Evolutionary conservation across 2,329 filamentous ascomycete species (phyloP).

Genomic region (Penicillium brevicompactum): DNA sequence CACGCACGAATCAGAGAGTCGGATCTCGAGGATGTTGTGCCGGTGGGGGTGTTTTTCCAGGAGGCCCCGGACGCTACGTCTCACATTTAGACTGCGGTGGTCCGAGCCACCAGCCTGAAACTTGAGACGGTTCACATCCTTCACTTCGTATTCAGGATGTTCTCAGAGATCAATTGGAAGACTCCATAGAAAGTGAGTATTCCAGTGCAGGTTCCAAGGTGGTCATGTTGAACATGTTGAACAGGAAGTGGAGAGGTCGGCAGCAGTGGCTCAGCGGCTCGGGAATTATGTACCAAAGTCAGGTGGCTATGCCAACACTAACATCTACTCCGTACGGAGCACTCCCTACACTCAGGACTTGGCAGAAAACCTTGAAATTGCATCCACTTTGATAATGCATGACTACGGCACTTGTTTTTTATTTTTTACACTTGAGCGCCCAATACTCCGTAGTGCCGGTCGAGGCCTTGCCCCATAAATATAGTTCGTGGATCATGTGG

Average conservation of each 20-base stretch:
- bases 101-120: constrained; percentile 12
- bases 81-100: constrained; percentile 19
- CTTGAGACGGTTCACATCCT: neutral
- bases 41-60: constrained; percentile 18
- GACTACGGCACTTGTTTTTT: neutral
- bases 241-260: neutral
- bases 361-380: neutral
- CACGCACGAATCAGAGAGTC: constrained; percentile 14
- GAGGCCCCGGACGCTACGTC: constrained; percentile 28
- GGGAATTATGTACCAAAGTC: neutral
- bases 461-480: neutral
- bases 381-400: neutral
- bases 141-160: too few species aligned
- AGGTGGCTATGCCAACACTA: neutral
- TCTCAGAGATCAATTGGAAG: neutral
- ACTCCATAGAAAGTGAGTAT: neutral
- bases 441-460: neutral
- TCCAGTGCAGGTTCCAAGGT: too few species aligned
- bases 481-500: neutral
- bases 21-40: constrained; percentile 11
- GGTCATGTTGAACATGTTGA: neutral
- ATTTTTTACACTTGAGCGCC: neutral
- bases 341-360: neutral
- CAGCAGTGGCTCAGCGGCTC: neutral
- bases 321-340: neutral